These are phyloP conservation scores for Pisolithus marmoratus DNA, from an alignment of 768 basidiomycete species.

Conservation along the genomic window DNA sequence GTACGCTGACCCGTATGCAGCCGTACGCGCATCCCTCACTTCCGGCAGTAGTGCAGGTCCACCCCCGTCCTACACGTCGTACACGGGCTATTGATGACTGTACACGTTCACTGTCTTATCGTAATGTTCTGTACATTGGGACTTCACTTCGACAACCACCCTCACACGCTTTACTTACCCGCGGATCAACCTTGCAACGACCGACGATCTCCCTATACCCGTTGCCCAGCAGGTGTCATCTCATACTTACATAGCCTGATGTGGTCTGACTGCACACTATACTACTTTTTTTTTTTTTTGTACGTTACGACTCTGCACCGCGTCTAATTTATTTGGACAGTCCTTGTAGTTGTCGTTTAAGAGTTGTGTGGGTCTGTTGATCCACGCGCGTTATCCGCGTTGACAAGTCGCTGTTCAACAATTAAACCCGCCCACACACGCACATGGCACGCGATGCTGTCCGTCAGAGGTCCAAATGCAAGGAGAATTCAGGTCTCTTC, in stretches of 20 bases:
- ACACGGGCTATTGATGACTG: slow-evolving; percentile 44
- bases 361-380: slow-evolving; percentile 14
- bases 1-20: slow-evolving; percentile 85
- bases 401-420: background rate
- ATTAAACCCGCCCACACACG: background rate
- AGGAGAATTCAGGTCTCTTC: slow-evolving; percentile 35
- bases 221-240: too few relatives aligned
- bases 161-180: background rate
- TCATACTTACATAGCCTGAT: too few relatives aligned
- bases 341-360: too few relatives aligned
- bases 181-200: too few relatives aligned
- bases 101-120: background rate
- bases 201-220: too few relatives aligned
- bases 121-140: background rate
- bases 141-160: background rate
- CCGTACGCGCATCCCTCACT: slow-evolving; percentile 58
- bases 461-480: background rate
- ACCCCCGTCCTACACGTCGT: slow-evolving; percentile 51
- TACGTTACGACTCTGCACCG: too few relatives aligned
- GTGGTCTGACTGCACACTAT: too few relatives aligned
- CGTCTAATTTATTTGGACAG: background rate
- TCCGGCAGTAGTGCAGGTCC: slow-evolving; percentile 22
- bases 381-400: background rate
- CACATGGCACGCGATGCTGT: slow-evolving; percentile 2
- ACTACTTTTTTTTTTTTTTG: too few relatives aligned